Evolutionary conservation across 2,329 filamentous ascomycete genomes (phyloP), one percentile per base, ranked within the genome.

Genomic region (Aotearoamyces nothofagi): DNA sequence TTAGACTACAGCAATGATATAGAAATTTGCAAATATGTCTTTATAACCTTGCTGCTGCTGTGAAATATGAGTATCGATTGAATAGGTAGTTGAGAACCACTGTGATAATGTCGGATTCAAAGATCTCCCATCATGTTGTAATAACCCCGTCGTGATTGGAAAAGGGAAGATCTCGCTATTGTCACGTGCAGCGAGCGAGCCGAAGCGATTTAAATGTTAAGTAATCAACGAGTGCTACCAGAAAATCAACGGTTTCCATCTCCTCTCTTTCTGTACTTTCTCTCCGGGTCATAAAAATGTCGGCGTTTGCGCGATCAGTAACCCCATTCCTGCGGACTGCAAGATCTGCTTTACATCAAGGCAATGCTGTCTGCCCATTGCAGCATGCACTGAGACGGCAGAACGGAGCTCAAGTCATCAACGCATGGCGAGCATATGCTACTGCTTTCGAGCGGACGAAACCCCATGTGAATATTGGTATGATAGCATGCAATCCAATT

Each of bases 401-500:
- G 55, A 71, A 69, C 51, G 64, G 66, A 41, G 63, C 67, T 42
- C 66, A 69, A 39, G 64, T 76, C 43, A 61, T 78, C 49, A 75
- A 73, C 57, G 58, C 76, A 47, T 66, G 68, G 52, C 64, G 72
- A 43, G 63, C 63, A 51, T 78, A 77, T 45, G 72, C 72, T 32
- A 39, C 46, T 37, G 64, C 66, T 33, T 98, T 79, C 54, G 74
- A 92, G 69, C 76, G 90, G 53, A 75, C 66, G 53, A 98, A 98
- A 70, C 90, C 90, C 35, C 90, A 98, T 57, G 87, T 98, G 43
- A 98, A 98, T 64, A 90, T 98, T 52, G 90, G 90, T 81, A 66
- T 43, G 64, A 35, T n/a, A n/a, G 23, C 22, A 12, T 9, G 22
- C 17, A 13, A 29, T 27, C 10, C 15, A 9, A 9, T 26, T 22